A percentile compares a stretch with the other conserved stretches of the same genome.
Conservation (phyloP, 768 basidiomycete genomes). For the Lepiota brunneoincarnata region DNA sequence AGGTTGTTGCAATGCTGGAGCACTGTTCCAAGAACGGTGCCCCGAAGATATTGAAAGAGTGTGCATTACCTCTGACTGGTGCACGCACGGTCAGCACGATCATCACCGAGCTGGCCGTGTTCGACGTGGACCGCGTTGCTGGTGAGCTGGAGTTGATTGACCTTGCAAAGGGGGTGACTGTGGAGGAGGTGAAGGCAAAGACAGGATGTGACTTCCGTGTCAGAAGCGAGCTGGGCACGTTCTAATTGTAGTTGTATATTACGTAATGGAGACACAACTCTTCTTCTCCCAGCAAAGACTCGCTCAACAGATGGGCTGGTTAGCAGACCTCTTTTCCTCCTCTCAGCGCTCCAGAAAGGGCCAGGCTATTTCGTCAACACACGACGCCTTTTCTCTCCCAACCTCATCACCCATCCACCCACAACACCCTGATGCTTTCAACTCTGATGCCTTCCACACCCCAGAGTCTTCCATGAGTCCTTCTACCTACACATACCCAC, state of each 20-base stretch:
- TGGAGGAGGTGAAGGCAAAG: constrained; percentile 84
- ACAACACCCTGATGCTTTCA: constrained; percentile 62
- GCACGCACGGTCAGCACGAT: constrained; percentile 86
- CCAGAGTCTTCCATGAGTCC: constrained; percentile 47
- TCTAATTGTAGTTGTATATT: constrained; percentile 15
- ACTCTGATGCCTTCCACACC: constrained; percentile 47
- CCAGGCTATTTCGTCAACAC: constrained; percentile 73
- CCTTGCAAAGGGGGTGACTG: constrained; percentile 76
- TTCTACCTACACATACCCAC: constrained; percentile 73
- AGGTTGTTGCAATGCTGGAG: constrained; percentile 87
- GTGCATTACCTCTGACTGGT: constrained; percentile 85
- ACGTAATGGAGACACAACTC: background rate
- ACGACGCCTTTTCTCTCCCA: constrained; percentile 87
- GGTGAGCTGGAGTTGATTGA: constrained; percentile 78
- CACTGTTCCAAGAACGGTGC: constrained; percentile 88
- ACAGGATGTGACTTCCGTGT: constrained; percentile 83
- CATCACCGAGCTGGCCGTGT: constrained; percentile 90
- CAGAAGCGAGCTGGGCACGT: constrained; percentile 44
- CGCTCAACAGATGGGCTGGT: constrained; percentile 67
- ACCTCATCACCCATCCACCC: constrained; percentile 59
- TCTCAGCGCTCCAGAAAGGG: constrained; percentile 50
- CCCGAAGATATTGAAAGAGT: constrained; percentile 83
- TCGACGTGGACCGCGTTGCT: constrained; percentile 76
- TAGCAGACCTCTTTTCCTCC: constrained; percentile 60
- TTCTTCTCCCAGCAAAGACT: background rate